Evolutionary conservation across 2,329 filamentous ascomycete species (phyloP).

Genomic region (Diaporthe humulicola): DNA sequence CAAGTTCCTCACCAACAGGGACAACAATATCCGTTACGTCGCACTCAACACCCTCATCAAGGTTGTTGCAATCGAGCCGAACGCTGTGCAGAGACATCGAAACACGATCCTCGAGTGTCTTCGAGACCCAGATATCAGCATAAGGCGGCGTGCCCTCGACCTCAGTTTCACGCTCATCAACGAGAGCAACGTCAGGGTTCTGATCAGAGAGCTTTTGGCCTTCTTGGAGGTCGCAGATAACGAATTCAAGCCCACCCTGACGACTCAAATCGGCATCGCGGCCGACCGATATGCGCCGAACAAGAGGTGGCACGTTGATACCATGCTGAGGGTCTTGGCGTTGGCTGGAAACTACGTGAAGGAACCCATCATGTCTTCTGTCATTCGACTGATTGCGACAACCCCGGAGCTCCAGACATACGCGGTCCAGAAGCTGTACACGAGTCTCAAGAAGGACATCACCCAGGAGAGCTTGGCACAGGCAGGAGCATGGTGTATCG

Average conservation of each 20-base stretch:
- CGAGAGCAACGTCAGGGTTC: slow-evolving; percentile 92
- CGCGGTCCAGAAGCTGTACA: slow-evolving; percentile 94
- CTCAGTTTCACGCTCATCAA: slow-evolving; percentile 99
- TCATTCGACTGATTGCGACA: slow-evolving; percentile 94
- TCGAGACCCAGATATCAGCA: slow-evolving; percentile 97
- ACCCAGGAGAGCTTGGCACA: slow-evolving; percentile 96
- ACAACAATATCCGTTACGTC: slow-evolving; percentile 99
- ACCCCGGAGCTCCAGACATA: slow-evolving; percentile 96
- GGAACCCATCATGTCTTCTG: slow-evolving; percentile 96
- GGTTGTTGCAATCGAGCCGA: slow-evolving; percentile 97
- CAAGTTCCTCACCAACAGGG: slow-evolving; percentile 97
- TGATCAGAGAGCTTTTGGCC: slow-evolving; percentile 92
- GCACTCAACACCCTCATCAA: slow-evolving; percentile 98
- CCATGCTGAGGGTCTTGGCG: slow-evolving; percentile 93
- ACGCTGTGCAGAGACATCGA: slow-evolving; percentile 95
- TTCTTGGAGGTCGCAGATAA: slow-evolving; percentile 98
- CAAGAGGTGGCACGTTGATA: slow-evolving; percentile 98
- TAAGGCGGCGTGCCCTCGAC: slow-evolving; percentile 93
- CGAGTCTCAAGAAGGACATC: slow-evolving; percentile 93
- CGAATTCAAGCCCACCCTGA: slow-evolving; percentile 99
- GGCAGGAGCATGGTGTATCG: slow-evolving; percentile 96
- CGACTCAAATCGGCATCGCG: slow-evolving; percentile 95
- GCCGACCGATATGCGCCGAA: slow-evolving; percentile 96
- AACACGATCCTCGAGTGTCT: slow-evolving; percentile 98
- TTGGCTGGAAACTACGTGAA: slow-evolving; percentile 97